These are phyloP conservation scores for Microcera coccophila DNA, from an alignment of 2,329 filamentous ascomycete genomes.

Conservation along the genomic window DNA sequence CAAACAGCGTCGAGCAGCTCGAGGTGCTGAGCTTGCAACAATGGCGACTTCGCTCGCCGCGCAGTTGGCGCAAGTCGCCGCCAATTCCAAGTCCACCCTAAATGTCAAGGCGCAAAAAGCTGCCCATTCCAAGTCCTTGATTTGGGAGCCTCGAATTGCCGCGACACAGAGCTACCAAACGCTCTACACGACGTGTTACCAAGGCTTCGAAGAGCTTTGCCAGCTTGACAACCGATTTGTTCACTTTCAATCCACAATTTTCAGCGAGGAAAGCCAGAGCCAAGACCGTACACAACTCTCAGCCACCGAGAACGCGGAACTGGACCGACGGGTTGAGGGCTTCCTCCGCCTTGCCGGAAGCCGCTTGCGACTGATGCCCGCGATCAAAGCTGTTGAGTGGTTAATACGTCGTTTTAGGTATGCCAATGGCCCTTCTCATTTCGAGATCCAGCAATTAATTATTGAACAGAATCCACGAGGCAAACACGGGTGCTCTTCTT, in stretches of 20 bases:
- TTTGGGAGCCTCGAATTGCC: constrained; percentile 84
- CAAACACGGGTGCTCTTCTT: constrained; percentile 74
- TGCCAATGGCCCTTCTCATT: constrained; percentile 18
- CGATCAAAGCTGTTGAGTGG: constrained; percentile 92
- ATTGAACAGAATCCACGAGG: constrained; percentile 71
- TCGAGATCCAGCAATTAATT: constrained; percentile 5
- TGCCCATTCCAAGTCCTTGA: constrained; percentile 87
- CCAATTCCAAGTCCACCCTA: constrained; percentile 83
- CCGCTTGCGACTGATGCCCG: constrained; percentile 76
- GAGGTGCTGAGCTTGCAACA: constrained; percentile 23
- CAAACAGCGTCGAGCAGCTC: constrained; percentile 23
- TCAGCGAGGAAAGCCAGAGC: constrained; percentile 87
- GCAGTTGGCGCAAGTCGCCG: constrained; percentile 89
- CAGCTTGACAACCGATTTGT: constrained; percentile 76
- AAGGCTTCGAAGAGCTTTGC: constrained; percentile 90
- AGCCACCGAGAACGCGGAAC: constrained; percentile 71
- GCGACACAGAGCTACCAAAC: constrained; percentile 86
- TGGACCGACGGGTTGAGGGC: constrained; percentile 72
- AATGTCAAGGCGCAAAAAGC: constrained; percentile 91
- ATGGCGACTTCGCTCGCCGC: constrained; percentile 87
- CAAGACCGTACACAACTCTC: constrained; percentile 87
- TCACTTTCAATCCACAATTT: constrained; percentile 72
- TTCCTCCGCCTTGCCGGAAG: constrained; percentile 79
- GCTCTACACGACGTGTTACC: constrained; percentile 78
- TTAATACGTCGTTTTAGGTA: constrained; percentile 85